These are phyloP conservation scores for Candida ortonii DNA, from an alignment of 805 yeast genomes.

Conservation along the genomic window DNA sequence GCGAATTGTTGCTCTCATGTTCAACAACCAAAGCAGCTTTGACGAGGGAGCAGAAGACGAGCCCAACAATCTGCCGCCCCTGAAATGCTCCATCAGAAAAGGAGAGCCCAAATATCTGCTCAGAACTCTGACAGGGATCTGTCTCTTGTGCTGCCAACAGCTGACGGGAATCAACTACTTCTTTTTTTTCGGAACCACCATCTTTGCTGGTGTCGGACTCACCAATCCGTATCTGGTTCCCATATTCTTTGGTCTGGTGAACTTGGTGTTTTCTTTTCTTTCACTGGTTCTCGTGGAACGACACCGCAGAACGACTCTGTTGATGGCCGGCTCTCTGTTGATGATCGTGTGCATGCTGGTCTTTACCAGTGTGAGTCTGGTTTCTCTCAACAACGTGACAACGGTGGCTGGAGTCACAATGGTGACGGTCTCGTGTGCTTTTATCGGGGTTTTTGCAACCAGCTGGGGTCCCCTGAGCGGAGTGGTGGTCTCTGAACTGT, in stretches of 20 bases:
- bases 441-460: conserved; percentile 61
- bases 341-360: conserved; percentile 52
- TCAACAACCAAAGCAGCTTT: conserved; percentile 14
- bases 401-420: conserved; percentile 52
- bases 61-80: conserved; percentile 1
- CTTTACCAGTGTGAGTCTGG: conserved; percentile 56
- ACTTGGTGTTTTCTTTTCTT: conserved; percentile 49
- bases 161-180: conserved; percentile 66
- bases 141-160: conserved; percentile 39
- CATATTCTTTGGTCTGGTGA: conserved; percentile 52
- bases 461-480: conserved; percentile 77
- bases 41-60: conserved; percentile 5
- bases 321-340: conserved; percentile 46
- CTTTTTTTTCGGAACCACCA: conserved; percentile 62
- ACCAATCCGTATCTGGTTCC: conserved; percentile 54
- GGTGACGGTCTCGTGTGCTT: conserved; percentile 52
- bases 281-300: conserved; percentile 48
- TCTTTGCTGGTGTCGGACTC: conserved; percentile 51
- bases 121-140: conserved; percentile 31
- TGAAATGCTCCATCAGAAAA: conserved; percentile 16
- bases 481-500: conserved; percentile 62
- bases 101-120: conserved; percentile 32
- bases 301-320: conserved; percentile 45
- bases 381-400: conserved; percentile 33
- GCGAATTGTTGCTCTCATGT: conserved; percentile 20